Percentiles rank a stretch among this genome's conserved stretches.
Evolutionary conservation across 2,329 filamentous ascomycete species (phyloP).

Genomic region (Penicillium brevicompactum): DNA sequence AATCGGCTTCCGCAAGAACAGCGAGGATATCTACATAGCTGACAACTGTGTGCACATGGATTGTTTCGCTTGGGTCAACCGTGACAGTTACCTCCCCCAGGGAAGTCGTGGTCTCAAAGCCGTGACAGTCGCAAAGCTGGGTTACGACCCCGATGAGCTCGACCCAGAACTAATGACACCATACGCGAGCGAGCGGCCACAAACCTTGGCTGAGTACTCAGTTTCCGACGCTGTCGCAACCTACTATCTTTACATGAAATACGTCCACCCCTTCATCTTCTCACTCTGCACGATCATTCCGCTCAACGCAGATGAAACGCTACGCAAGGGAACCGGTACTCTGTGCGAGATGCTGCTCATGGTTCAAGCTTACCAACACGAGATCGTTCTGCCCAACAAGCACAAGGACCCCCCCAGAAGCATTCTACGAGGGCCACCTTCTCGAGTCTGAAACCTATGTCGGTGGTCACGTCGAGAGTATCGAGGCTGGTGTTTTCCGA

Average conservation of each 20-base stretch:
- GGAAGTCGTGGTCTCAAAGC: conserved; percentile 96
- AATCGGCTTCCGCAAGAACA: conserved; percentile 94
- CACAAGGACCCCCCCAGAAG: conserved; percentile 86
- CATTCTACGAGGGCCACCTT: conserved; percentile 95
- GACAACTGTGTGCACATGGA: conserved; percentile 98
- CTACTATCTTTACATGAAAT: conserved; percentile 99
- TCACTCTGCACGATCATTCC: conserved; percentile 96
- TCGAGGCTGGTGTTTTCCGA: conserved; percentile 95
- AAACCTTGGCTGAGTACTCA: conserved; percentile 95
- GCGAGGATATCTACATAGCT: conserved; percentile 93
- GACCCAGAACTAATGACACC: conserved; percentile 98
- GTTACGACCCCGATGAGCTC: conserved; percentile 96
- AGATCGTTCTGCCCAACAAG: conserved; percentile 94
- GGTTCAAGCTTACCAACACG: conserved; percentile 93
- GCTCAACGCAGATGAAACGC: conserved; percentile 84
- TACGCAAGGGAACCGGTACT: conserved; percentile 95
- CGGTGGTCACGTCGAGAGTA: conserved; percentile 97
- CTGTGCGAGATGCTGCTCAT: conserved; percentile 99
- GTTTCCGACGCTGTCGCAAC: conserved; percentile 98
- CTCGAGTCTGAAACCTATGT: conserved; percentile 98
- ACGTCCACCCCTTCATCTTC: conserved; percentile 99
- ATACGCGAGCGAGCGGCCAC: conserved; percentile 81
- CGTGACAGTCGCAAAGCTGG: conserved; percentile 95
- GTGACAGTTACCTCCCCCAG: conserved; percentile 96
- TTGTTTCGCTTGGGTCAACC: conserved; percentile 98